Base-by-base conservation (phyloP, 768 basidiomycete species). In the Trametes maxima region DNA sequence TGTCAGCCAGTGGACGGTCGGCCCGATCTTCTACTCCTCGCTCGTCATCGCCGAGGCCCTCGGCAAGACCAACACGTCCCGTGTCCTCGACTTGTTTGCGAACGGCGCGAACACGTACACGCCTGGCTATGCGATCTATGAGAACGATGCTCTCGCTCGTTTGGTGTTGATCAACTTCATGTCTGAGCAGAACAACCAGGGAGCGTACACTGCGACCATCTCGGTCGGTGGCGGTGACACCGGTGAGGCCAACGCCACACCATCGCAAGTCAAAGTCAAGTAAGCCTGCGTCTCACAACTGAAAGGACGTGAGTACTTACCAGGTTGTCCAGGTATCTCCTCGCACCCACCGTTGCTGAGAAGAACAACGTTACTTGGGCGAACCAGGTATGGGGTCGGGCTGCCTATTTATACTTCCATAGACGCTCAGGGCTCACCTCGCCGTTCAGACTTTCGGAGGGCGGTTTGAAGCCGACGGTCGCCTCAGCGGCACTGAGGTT, bases 151-250 rank as follows among this genome's bases (percentile, higher is more conserved):
- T 72, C 75, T 80, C 6, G 67, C 74, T 7, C 72, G 78, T 51
- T 65, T 82, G 2, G 79, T 75, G 6, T 67, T 82, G n/a, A 73
- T 84, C 77, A 85, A 85, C 71, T 85, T 74, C 70, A 66, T 66
- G 49, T 68, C 72, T 22, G 82, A 83, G 64, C 54, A 72, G 1
- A 73, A 70, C 7, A 81, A 81, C 46, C 77, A 73, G 11, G 74
- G 70, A 62, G 70, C 73, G 50, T 77, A 74, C 59, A 75, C 75
- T 3, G 76, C 74, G 16, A 73, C 67, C 1, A 67, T 82, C 43
- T 67, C 68, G 19, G 49, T 80, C 28, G 74, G 67, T 5, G 78
- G 68, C 13, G 63, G 66, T 2, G 45, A 61, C 21, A 58, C 62
- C 12, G 65, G 65, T 5, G 65, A 72, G 25, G 40, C 49, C 17